Evolutionary conservation across 176 grass and related monocot genomes (phyloP), one percentile per base, ranked within the genome.

Genomic region (Lolium multiflorum): DNA sequence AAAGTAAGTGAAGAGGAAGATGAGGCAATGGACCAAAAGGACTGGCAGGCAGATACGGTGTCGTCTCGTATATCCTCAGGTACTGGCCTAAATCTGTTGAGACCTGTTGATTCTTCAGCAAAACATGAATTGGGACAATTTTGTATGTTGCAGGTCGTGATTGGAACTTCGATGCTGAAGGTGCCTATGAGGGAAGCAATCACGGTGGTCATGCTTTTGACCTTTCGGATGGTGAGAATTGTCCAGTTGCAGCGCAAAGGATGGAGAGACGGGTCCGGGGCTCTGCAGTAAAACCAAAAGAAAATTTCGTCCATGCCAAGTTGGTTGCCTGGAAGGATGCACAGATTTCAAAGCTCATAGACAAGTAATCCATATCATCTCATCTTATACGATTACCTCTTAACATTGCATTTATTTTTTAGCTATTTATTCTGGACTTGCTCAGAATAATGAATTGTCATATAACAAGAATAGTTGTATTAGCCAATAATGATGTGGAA

Each of bases 291-390:
- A 89, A 82, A 85, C 50, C 71, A 2, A 61, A 52, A 65, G 79
- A 71, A 60, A 71, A 86, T 84, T 70, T 67, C 51, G 68, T 94
- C 58, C 88, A 86, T 13, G 60, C 86, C 83, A 90, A 92, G 74
- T 87, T 94, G 77, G 89, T 85, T 86, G 81, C 77, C 71, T 97
- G 90, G 95, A 94, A 91, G 86, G 90, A 94, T 88, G 87, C 59
- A 47, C 81, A 84, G 79, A 83, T 87, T 74, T 28, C 83, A 48
- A 94, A 97, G 65, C 88, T 94, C 78, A 83, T 94, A 84, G 86
- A 84, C 57, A 94, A 89, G 94, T 97, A 93, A 84, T 46, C 2
- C 64, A 14, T 39, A 38, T 82, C 62, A 26, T 86, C 52, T 77
- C 16, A 41, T 58, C 57, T 66, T 77, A 52, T 16, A 49, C 21